phyloP scores from a whole-genome alignment of 768 basidiomycete genomes.

The Boletus subparvulus region DNA sequence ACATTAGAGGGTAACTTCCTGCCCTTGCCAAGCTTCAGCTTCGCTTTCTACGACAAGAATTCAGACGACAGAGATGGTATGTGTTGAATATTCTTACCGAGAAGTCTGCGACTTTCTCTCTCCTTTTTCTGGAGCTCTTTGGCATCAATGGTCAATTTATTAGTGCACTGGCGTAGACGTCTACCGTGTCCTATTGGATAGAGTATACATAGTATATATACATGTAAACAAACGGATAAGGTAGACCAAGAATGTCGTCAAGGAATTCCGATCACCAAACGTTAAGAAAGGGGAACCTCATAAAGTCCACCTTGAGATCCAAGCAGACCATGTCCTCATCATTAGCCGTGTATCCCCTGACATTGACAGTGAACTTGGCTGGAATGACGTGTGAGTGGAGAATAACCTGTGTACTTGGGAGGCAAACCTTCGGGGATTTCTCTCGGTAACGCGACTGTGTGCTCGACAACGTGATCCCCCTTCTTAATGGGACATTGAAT shows the following conservation, averaged over 20 bases:
- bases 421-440: conserved; percentile 81
- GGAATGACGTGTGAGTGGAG: conserved; percentile 3
- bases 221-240: conserved; percentile 2
- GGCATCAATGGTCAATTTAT: conserved; percentile 52
- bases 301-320: conserved; percentile 76
- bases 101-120: conserved; percentile 87
- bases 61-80: neutral
- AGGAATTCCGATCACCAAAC: conserved; percentile 25
- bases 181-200: conserved; percentile 9
- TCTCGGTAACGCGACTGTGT: conserved; percentile 83
- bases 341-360: conserved; percentile 66
- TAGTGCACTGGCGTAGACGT: neutral
- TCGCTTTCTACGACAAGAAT: conserved; percentile 71
- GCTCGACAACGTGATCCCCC: conserved; percentile 70
- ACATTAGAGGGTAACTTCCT: conserved; percentile 81
- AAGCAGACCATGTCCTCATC: conserved; percentile 82
- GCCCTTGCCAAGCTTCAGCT: conserved; percentile 94
- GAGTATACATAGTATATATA: conserved; percentile 3
- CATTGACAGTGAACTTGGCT: conserved; percentile 84
- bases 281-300: conserved; percentile 37
- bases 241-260: neutral
- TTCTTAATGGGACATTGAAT: conserved; percentile 82
- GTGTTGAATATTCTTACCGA: conserved; percentile 44
- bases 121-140: conserved; percentile 83
- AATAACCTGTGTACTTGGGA: neutral